Evolutionary conservation across 352 stramenopile genomes (phyloP).

Genomic region (Phytophthora pseudosyringae): DNA sequence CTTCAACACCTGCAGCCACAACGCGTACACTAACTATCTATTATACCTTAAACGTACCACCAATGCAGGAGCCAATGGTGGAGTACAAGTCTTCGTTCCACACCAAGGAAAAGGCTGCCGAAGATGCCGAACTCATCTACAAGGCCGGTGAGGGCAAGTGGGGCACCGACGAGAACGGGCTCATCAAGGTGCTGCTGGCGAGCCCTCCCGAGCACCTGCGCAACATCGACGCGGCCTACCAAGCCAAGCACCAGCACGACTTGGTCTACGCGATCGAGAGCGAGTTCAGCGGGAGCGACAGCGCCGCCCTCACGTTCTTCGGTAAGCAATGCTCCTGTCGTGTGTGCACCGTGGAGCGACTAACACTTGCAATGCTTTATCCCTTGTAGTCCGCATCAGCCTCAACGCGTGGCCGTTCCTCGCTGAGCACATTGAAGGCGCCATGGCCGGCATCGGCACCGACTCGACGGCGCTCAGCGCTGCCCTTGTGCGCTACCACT

Average conservation of each 20-base stretch:
- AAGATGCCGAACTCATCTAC: conserved; percentile 71
- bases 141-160: conserved; percentile 82
- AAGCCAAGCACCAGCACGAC: conserved; percentile 63
- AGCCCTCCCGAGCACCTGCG: conserved; percentile 68
- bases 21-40: conserved; percentile 1
- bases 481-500: conserved; percentile 75
- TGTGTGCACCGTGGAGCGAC: background rate
- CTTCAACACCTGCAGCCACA: background rate
- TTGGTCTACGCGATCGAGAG: conserved; percentile 63
- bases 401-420: conserved; percentile 68
- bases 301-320: conserved; percentile 61
- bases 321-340: conserved; percentile 24
- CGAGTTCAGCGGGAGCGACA: conserved; percentile 71
- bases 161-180: conserved; percentile 73
- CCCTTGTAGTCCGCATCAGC: conserved; percentile 46
- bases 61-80: conserved; percentile 38
- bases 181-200: conserved; percentile 67
- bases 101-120: conserved; percentile 66
- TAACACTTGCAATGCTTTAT: conserved; percentile 13
- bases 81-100: conserved; percentile 60
- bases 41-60: background rate
- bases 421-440: conserved; percentile 62
- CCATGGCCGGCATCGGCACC: conserved; percentile 76
- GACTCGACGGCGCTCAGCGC: conserved; percentile 70
- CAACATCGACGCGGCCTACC: conserved; percentile 65